phyloP scores from a whole-genome alignment of 352 stramenopile genomes.

The Phytophthora pluvialis region DNA sequence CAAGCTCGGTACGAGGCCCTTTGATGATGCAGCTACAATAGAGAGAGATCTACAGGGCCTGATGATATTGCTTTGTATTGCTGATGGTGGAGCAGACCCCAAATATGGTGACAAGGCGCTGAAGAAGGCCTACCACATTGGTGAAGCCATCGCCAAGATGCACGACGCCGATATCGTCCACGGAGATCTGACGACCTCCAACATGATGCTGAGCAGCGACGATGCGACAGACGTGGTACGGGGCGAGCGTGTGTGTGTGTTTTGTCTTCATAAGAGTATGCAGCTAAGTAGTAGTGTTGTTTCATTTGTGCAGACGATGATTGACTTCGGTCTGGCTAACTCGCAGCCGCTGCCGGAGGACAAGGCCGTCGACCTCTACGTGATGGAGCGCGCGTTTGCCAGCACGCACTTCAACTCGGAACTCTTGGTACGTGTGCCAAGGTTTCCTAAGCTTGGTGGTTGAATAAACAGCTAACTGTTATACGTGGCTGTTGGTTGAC shows the following conservation, averaged over 20 bases:
- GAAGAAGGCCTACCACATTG: slow-evolving; percentile 84
- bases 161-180: slow-evolving; percentile 94
- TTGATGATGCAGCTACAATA: background rate
- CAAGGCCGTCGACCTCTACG: slow-evolving; percentile 94
- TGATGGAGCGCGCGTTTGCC: slow-evolving; percentile 93
- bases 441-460: background rate
- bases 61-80: background rate
- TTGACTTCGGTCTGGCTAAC: slow-evolving; percentile 88
- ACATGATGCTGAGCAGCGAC: slow-evolving; percentile 90
- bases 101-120: slow-evolving; percentile 60
- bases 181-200: slow-evolving; percentile 94
- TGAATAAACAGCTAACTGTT: slow-evolving; percentile 2
- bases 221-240: slow-evolving; percentile 71
- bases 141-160: slow-evolving; percentile 90
- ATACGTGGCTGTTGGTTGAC: background rate
- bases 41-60: background rate
- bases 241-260: background rate
- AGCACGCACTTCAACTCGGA: slow-evolving; percentile 91
- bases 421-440: slow-evolving; percentile 52
- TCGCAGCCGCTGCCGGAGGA: slow-evolving; percentile 88
- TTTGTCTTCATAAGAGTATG: background rate
- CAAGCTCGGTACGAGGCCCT: slow-evolving; percentile 43
- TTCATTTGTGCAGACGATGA: slow-evolving; percentile 61
- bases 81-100: slow-evolving; percentile 38
- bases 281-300: slow-evolving; percentile 10